Base-by-base conservation (phyloP, 495 filamentous ascomycete genomes). In the Aspergillus hancockii region DNA sequence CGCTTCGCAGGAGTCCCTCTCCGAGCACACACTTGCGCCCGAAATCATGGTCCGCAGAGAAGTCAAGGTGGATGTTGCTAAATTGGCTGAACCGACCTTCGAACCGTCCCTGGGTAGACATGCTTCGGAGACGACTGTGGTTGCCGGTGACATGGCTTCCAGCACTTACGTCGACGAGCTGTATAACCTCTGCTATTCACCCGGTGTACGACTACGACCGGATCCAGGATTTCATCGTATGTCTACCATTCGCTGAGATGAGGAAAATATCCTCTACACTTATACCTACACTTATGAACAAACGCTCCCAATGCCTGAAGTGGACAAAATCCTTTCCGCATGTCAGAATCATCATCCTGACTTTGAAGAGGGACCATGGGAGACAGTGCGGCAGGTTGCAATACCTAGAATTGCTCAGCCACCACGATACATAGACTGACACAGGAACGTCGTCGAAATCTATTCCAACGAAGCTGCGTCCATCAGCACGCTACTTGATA, bases 11-110 rank as follows among this genome's bases (percentile, higher is more conserved):
- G 76, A 75, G 38, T 70, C 67, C 0, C 58, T 73, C 23, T 56
- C 72, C 32, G 59, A 73, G 8, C 54, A 63, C 2, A 62, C 58
- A 1, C 66, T 71, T 0, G 67, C 79, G 23, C 71, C 79, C 8
- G 80, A 80, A 49, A 86, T 85, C 62, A 75, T 82, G 58, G 79
- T 83, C 25, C 79, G 74, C 36, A 81, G 79, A 52, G 80, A 82
- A 59, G 77, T 83, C 32, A 72, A 78, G 18, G 73, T 85, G 18
- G 81, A 84, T 57, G 71, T 83, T 25, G 75, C 70, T 0, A 69
- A 73, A 51, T 50, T 78, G 10, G 61, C 69, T 18, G 72, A 76
- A 13, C 66, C 66, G 9, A 60, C 62, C 1, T 55, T 59, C 7
- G 64, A 70, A 19, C 63, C 67, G 25, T 23, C 64, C 0, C 21